Evolutionary conservation across 345 rosid species (phyloP), one percentile per base, ranked within the genome.

Genomic region (Euphorbia peplus): DNA sequence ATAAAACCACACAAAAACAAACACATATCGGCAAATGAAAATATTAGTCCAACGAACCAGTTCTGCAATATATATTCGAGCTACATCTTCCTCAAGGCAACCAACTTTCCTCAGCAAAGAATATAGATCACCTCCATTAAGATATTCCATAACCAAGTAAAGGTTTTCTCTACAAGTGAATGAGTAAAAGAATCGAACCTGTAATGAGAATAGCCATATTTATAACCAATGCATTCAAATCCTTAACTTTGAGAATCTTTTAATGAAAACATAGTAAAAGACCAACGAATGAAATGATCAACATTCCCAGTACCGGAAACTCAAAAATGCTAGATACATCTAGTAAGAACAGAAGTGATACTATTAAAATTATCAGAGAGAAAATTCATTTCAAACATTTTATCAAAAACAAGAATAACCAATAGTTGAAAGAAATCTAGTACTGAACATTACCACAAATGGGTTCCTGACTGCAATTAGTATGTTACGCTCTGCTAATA

Each of bases 141-240:
- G 96, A 78, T 90, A 90, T 79, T 90, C 96, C 96, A 90, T 90
- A 53, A 90, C 96, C 85, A 90, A 79, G 76, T 90, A 90, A 56
- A 90, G 96, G 75, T 90, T 88, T 77, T 90, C 96, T 73, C 93
- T 82, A 79, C 93, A 86, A 50, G 96, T 78, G 83, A 90, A 90
- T 41, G 96, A 90, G 80, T 88, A 90, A 64, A 83, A 90, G 71
- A 90, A 90, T 10, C 90, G 84, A 69, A 90, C 96, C 96, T 90
- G 88, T 79, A 85, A 70, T 60, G 29, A 69, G 26, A 77, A 73
- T 64, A 74, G 72, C 53, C 12, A 29, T 22, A 25, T 69, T 55
- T 60, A 69, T 32, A 57, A 30, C n/a, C 68, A 47, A 41, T 21
- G 22, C 47, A 52, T 15, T 47, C 6, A 66, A 55, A 18, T 64